Conservation (phyloP, 257 asterid genomes). For the Jasminum sambac region DNA sequence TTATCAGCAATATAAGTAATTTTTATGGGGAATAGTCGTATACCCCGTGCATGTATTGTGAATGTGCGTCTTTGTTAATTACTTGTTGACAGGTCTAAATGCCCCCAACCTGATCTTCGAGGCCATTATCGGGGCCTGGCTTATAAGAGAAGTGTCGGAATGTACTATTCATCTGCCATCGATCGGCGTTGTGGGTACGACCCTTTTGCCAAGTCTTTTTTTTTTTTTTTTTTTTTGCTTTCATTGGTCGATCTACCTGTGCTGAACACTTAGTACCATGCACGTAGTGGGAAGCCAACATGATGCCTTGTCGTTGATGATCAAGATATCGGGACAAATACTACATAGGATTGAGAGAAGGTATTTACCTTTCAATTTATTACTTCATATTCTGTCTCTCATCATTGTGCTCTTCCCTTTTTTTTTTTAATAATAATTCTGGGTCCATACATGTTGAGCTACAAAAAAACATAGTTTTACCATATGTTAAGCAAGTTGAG, state of each 20-base stretch:
- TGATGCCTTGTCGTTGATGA: neutral
- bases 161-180: neutral
- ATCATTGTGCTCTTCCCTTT: too few species aligned
- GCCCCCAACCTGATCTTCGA: neutral
- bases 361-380: neutral
- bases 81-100: neutral
- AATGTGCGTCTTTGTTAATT: too few species aligned
- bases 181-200: neutral
- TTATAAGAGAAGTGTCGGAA: neutral
- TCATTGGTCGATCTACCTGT: neutral
- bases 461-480: too few species aligned
- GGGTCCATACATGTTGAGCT: neutral
- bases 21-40: too few species aligned
- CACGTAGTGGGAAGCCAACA: neutral
- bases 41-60: too few species aligned
- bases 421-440: neutral
- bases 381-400: neutral
- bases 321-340: neutral
- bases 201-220: neutral
- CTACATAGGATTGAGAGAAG: neutral
- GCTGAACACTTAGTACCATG: neutral
- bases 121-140: too few species aligned
- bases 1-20: too few species aligned
- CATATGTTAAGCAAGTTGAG: too few species aligned
- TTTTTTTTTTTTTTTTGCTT: neutral